phyloP scores from a whole-genome alignment of 2,329 filamentous ascomycete species.

The Hypoxylon sp. region DNA sequence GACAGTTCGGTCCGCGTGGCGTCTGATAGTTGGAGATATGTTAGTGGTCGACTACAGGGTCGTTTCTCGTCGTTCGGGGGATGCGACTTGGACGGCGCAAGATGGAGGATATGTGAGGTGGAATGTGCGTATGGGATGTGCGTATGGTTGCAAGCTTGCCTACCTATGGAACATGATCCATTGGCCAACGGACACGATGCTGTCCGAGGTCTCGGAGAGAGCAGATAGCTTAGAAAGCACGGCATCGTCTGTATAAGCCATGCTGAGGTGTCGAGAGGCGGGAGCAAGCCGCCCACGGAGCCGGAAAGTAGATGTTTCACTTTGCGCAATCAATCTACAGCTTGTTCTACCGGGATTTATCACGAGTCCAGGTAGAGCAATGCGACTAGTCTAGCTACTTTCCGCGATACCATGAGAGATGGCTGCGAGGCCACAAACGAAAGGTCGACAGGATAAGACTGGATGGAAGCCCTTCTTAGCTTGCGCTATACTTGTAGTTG shows the following conservation, averaged over 20 bases:
- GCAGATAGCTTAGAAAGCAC: conserved; percentile 94
- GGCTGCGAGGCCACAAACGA: conserved; percentile 9
- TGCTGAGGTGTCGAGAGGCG: conserved; percentile 49
- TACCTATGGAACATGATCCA: conserved; percentile 99
- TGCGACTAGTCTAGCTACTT: conserved; percentile 23
- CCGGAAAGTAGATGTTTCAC: conserved; percentile 8
- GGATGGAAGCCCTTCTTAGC: not conserved
- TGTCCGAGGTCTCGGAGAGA: conserved; percentile 96
- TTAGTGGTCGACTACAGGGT: conserved; percentile 41
- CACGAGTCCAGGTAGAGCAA: conserved; percentile 11
- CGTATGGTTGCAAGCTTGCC: conserved; percentile 36
- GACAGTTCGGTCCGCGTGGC: conserved; percentile 90
- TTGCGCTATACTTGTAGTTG: conserved; percentile 12
- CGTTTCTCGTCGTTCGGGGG: too few relatives aligned
- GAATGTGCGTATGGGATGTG: conserved; percentile 6
- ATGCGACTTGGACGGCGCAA: not conserved
- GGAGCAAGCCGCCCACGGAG: not conserved
- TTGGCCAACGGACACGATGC: conserved; percentile 94
- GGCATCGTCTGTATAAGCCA: conserved; percentile 96
- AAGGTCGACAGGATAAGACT: conserved; percentile 1
- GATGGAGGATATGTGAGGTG: not conserved
- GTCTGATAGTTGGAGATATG: conserved; percentile 58
- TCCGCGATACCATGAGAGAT: conserved; percentile 10
- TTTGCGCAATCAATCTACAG: conserved; percentile 29
- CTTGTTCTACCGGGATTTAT: conserved; percentile 23